Percentiles rank a stretch among this genome's conserved stretches.
phyloP scores from a whole-genome alignment of 805 yeast genomes.

The Alloascoidea africana region DNA sequence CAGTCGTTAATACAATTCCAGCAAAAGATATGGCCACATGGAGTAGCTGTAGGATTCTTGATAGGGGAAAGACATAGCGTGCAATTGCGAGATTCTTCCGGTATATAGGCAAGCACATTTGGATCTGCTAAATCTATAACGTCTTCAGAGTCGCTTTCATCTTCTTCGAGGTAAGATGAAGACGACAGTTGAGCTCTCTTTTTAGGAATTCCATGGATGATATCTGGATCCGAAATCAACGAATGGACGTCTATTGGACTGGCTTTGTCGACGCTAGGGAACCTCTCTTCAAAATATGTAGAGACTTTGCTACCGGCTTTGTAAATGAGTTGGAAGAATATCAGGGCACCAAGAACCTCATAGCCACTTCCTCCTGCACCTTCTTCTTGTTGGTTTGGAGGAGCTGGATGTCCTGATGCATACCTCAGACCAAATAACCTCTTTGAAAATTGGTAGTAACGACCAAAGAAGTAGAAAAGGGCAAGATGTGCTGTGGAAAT shows the following conservation, averaged over 20 bases:
- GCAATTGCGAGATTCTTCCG: constrained; percentile 58
- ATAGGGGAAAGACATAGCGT: constrained; percentile 72
- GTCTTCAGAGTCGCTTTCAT: constrained; percentile 5
- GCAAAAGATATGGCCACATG: constrained; percentile 89
- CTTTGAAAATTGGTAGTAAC: constrained; percentile 65
- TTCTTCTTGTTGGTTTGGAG: constrained; percentile 21
- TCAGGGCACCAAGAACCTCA: constrained; percentile 45
- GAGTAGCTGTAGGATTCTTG: constrained; percentile 71
- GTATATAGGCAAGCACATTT: constrained; percentile 45
- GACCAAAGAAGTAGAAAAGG: constrained; percentile 68
- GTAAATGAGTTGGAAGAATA: constrained; percentile 15
- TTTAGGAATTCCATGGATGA: constrained; percentile 7
- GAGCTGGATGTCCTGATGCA: constrained; percentile 17
- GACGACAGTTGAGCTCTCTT: too few species aligned
- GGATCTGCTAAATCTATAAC: constrained; percentile 44
- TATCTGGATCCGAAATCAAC: not conserved
- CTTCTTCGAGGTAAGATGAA: constrained; percentile 6
- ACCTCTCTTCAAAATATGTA: constrained; percentile 3
- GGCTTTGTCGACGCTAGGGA: not conserved
- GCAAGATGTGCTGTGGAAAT: constrained; percentile 63
- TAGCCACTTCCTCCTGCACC: constrained; percentile 48
- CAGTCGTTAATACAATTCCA: constrained; percentile 86
- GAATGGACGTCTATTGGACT: not conserved
- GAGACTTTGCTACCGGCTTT: constrained; percentile 7
- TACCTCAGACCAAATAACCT: constrained; percentile 71